phyloP scores from a whole-genome alignment of 768 basidiomycete genomes.

The Infundibulicybe gibba region DNA sequence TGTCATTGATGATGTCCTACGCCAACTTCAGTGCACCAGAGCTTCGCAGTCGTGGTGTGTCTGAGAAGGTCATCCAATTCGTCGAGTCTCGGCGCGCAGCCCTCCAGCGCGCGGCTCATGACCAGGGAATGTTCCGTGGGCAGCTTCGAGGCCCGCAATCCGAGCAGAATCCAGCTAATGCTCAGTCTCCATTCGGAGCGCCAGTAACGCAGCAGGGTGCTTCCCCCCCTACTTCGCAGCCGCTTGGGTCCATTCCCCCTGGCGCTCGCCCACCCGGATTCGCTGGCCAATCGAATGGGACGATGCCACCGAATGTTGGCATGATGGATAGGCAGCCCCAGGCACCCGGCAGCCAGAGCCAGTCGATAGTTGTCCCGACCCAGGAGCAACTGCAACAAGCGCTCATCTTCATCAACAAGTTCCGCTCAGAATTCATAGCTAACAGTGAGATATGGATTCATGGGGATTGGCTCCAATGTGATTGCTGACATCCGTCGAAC shows the following conservation, averaged over 20 bases:
- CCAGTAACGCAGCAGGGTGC: neutral
- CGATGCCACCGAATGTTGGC: conserved; percentile 6
- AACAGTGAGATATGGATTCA: conserved; percentile 18
- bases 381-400: conserved; percentile 30
- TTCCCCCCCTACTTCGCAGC: neutral
- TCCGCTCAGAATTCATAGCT: conserved; percentile 29
- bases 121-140: conserved; percentile 33
- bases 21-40: conserved; percentile 43
- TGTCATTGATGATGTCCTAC: conserved; percentile 26
- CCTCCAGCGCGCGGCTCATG: conserved; percentile 36
- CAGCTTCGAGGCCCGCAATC: conserved; percentile 14
- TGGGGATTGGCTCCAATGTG: neutral
- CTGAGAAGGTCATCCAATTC: conserved; percentile 42
- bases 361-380: conserved; percentile 9
- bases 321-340: neutral
- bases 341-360: neutral
- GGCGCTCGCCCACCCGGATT: conserved; percentile 6
- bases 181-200: neutral
- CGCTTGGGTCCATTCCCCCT: neutral
- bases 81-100: conserved; percentile 35
- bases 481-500: conserved; percentile 3
- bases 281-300: conserved; percentile 7
- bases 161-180: conserved; percentile 4
- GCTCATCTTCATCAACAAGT: conserved; percentile 18
- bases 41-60: conserved; percentile 47